Base-by-base conservation (phyloP, 345 rosid genomes). In the Boechera retrofracta region DNA sequence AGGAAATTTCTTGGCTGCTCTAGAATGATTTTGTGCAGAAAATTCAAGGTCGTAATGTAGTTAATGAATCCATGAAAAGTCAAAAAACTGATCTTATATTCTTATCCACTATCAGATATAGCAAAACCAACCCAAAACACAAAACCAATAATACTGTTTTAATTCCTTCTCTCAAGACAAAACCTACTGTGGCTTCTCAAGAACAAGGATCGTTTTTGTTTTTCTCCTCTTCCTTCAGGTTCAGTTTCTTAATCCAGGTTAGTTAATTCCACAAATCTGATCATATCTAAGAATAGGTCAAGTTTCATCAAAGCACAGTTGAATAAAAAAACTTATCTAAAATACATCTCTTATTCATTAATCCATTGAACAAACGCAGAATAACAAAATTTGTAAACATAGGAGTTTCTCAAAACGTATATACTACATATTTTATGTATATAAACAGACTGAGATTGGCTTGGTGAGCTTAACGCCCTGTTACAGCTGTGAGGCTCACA, bases 401-500 rank as follows among this genome's bases (percentile, higher is more conserved):
- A 68, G 0, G 38, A 10, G 29, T 64, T 32, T 52, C 48, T 16
- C 24, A 62, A 32, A 75, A 53, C 48, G 7, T 21, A 16, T 42
- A 21, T 18, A 55, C 6, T 41, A 62, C 21, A 11, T 21, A 26
- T 11, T 21, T 1, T 57, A 21, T 7, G 35, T 31, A 39, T 47
- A 39, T 68, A 53, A 73, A 29, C 45, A 73, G 15, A 5, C 36
- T 21, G 35, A 28, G 41, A 41, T 69, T 42, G n/a, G 48, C 51
- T 69, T 62, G 48, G 64, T 62, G 51, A 35, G 59, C 24, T 71
- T 59, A 78, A 53, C 81, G 74, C 21, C 78, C 81, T 24, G 74
- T 52, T 10, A 78, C 52, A 57, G 74, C 58, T 58, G 78, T 78
- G 77, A 78, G 58, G 52, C 78, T 78, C 39, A 78, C 78, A 41